Evolutionary conservation across 2,329 filamentous ascomycete genomes (phyloP).

Genomic region (Aspergillus texensis): DNA sequence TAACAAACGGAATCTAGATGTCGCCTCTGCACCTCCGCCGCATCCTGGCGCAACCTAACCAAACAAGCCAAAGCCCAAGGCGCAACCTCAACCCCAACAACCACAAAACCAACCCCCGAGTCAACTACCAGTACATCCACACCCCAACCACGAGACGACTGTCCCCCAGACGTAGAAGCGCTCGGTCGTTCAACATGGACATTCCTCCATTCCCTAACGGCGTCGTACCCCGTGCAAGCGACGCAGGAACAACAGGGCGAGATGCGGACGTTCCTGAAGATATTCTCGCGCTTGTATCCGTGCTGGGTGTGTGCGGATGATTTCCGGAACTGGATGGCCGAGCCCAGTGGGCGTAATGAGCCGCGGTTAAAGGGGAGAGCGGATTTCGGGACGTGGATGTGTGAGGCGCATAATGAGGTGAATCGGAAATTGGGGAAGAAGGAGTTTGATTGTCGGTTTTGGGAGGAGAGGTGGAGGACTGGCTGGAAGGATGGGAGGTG

Average conservation of each 20-base stretch:
- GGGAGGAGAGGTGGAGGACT: conserved; percentile 93
- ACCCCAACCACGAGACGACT: conserved; percentile 55
- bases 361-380: conserved; percentile 59
- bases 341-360: conserved; percentile 59
- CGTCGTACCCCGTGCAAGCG: conserved; percentile 76
- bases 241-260: conserved; percentile 71
- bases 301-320: conserved; percentile 96
- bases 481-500: conserved; percentile 75
- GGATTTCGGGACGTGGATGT: conserved; percentile 54
- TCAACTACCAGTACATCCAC: background rate
- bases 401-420: conserved; percentile 54
- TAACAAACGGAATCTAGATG: conserved; percentile 37
- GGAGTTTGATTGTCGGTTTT: conserved; percentile 83
- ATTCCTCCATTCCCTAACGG: conserved; percentile 87
- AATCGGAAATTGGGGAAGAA: conserved; percentile 81
- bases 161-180: conserved; percentile 84
- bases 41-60: conserved; percentile 50
- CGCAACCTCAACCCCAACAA: conserved; percentile 31
- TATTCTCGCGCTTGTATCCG: conserved; percentile 87
- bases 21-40: conserved; percentile 51
- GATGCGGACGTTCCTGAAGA: conserved; percentile 73
- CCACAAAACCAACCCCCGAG: background rate
- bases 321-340: conserved; percentile 78
- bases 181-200: conserved; percentile 92
- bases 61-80: conserved; percentile 44